Evolutionary conservation across 192 early-diverging fungal species (phyloP).

Genomic region (Linnemannia elongata): DNA sequence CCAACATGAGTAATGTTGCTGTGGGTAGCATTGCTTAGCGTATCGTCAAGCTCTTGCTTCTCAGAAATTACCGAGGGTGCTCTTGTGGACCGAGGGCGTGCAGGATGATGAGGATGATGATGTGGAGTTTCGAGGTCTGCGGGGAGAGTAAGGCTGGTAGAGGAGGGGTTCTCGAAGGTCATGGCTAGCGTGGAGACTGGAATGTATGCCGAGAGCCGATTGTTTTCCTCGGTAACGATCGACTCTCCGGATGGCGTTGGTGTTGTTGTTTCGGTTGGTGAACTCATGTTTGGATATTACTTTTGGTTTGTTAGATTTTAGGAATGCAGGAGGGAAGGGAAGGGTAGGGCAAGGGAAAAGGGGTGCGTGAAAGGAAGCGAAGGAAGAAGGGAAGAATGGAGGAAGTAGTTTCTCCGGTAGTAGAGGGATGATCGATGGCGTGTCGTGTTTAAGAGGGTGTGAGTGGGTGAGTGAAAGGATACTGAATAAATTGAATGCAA

Average conservation of each 20-base stretch:
- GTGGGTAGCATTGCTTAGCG: background rate
- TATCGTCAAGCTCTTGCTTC: background rate
- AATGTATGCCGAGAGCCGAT: background rate
- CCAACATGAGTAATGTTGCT: background rate
- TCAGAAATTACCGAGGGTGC: constrained; percentile 21
- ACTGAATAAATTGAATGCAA: background rate
- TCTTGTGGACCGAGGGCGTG: constrained; percentile 9
- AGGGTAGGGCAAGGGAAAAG: background rate
- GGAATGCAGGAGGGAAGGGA: background rate
- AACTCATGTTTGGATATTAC: constrained; percentile 3
- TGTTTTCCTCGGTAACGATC: background rate
- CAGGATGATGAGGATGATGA: background rate
- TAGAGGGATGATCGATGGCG: background rate
- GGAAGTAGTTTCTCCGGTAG: background rate
- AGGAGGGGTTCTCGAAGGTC: constrained; percentile 40
- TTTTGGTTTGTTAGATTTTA: background rate
- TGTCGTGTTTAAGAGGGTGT: background rate
- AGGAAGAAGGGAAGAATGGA: background rate
- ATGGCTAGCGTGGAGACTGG: constrained; percentile 30
- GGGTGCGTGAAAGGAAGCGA: background rate
- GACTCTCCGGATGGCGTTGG: background rate
- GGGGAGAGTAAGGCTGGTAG: constrained; percentile 27
- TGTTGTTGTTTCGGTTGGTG: constrained; percentile 8
- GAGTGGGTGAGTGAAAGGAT: too few relatives aligned
- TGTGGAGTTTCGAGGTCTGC: background rate